Conservation (phyloP, 202 grass and related monocot genomes). For the Setaria viridis region DNA sequence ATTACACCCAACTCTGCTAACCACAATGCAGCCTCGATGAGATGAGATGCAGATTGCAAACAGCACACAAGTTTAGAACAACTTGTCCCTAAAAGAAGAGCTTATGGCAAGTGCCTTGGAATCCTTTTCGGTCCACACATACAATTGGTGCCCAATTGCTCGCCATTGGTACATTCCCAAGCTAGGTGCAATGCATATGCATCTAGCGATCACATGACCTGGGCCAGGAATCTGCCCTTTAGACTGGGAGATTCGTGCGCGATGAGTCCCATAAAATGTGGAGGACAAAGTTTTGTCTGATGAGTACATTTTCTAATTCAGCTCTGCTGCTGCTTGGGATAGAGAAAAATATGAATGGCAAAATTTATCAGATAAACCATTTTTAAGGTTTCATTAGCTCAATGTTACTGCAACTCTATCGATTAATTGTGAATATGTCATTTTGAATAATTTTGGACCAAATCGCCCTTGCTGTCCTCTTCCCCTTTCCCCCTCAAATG, state of each 20-base stretch:
- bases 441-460: background rate
- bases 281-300: constrained; percentile 10
- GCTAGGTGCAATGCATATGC: constrained; percentile 23
- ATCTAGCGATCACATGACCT: constrained; percentile 2
- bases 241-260: constrained; percentile 22
- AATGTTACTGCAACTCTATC: background rate
- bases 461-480: background rate
- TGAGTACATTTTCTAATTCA: background rate
- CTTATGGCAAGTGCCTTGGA: constrained; percentile 29
- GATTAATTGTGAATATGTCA: background rate
- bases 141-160: constrained; percentile 1
- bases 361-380: background rate
- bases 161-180: background rate
- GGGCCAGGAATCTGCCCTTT: constrained; percentile 10
- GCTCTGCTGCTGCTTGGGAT: background rate
- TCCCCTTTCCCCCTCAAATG: background rate
- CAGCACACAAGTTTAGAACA: constrained; percentile 34
- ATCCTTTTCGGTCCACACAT: background rate
- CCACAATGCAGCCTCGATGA: background rate
- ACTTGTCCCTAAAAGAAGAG: background rate
- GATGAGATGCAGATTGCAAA: constrained; percentile 31
- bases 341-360: background rate
- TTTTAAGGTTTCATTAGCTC: background rate
- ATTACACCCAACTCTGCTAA: background rate
- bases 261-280: constrained; percentile 14